phyloP scores from a whole-genome alignment of 2,329 filamentous ascomycete genomes.

The Tolypocladium tundrense region DNA sequence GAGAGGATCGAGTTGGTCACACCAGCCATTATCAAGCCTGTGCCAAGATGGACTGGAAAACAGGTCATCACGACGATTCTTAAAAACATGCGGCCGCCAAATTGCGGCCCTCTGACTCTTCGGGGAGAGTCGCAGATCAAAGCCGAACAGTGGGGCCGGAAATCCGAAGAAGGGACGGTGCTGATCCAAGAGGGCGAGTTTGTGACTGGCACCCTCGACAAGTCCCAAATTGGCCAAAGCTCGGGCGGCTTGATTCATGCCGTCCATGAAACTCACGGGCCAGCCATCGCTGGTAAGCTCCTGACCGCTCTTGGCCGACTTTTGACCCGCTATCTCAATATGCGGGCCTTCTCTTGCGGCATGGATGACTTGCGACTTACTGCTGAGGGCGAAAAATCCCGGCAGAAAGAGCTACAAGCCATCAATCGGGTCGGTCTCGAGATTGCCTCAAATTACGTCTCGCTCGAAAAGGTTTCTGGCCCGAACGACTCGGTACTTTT shows the following conservation, averaged over 20 bases:
- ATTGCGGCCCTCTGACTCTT: conserved; percentile 69
- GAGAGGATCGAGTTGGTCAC: conserved; percentile 73
- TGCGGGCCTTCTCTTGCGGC: conserved; percentile 92
- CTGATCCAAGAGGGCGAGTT: conserved; percentile 81
- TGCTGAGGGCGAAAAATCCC: conserved; percentile 60
- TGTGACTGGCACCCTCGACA: conserved; percentile 85
- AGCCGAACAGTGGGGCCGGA: conserved; percentile 63
- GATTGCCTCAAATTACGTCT: conserved; percentile 82
- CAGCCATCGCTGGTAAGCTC: conserved; percentile 76
- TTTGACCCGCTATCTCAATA: conserved; percentile 79
- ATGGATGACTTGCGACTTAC: conserved; percentile 93
- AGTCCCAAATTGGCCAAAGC: conserved; percentile 83
- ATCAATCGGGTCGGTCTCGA: conserved; percentile 63
- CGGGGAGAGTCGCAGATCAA: conserved; percentile 69
- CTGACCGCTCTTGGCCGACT: conserved; percentile 84
- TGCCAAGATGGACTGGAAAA: conserved; percentile 85
- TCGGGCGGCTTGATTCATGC: conserved; percentile 83
- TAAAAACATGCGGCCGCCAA: conserved; percentile 76
- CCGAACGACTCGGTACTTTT: conserved; percentile 61
- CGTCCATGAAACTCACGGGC: conserved; percentile 86
- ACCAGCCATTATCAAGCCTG: conserved; percentile 75
- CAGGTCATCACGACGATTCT: conserved; percentile 89
- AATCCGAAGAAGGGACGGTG: conserved; percentile 70
- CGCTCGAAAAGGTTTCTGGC: conserved; percentile 54
- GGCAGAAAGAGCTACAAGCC: conserved; percentile 56